Conservation (phyloP, 345 rosid species). For the Raphanus sativus region DNA sequence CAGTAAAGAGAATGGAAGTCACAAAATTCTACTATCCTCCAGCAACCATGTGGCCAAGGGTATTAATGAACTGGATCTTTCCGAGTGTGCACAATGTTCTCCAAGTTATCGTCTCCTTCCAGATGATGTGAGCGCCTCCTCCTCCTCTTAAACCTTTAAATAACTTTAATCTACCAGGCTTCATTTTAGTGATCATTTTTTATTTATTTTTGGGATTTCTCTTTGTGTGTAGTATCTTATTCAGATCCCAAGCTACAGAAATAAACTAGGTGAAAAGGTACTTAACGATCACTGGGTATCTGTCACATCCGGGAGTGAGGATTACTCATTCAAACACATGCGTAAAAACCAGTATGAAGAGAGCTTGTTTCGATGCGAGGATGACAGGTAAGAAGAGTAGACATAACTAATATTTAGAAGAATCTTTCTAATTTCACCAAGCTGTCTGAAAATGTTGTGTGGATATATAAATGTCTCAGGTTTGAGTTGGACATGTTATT, state of each 20-base stretch:
- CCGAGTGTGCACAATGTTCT: slow-evolving; percentile 86
- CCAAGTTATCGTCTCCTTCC: slow-evolving; percentile 98
- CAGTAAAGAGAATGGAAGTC: slow-evolving; percentile 56
- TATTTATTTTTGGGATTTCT: slow-evolving; percentile 20
- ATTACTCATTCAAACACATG: slow-evolving; percentile 99
- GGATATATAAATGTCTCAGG: slow-evolving; percentile 49
- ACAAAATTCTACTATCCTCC: slow-evolving; percentile 52
- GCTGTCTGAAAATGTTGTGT: not conserved
- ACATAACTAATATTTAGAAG: slow-evolving; percentile 3
- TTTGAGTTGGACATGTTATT: slow-evolving; percentile 97
- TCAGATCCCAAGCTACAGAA: slow-evolving; percentile 82
- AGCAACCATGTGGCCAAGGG: slow-evolving; percentile 75
- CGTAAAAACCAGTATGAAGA: slow-evolving; percentile 99
- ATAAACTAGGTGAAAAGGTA: slow-evolving; percentile 73
- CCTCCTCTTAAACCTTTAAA: slow-evolving; percentile 1
- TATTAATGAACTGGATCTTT: slow-evolving; percentile 87
- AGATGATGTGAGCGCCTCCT: slow-evolving; percentile 54
- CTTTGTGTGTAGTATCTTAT: slow-evolving; percentile 67
- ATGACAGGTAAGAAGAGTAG: slow-evolving; percentile 70
- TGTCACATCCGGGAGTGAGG: slow-evolving; percentile 99
- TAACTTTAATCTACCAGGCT: not conserved
- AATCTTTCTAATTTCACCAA: slow-evolving; percentile 1
- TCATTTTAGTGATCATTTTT: slow-evolving; percentile 13
- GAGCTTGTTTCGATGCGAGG: slow-evolving; percentile 96
- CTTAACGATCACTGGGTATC: slow-evolving; percentile 98